Evolutionary conservation across 2,329 filamentous ascomycete species (phyloP).

Genomic region (Colletotrichum simmondsii): DNA sequence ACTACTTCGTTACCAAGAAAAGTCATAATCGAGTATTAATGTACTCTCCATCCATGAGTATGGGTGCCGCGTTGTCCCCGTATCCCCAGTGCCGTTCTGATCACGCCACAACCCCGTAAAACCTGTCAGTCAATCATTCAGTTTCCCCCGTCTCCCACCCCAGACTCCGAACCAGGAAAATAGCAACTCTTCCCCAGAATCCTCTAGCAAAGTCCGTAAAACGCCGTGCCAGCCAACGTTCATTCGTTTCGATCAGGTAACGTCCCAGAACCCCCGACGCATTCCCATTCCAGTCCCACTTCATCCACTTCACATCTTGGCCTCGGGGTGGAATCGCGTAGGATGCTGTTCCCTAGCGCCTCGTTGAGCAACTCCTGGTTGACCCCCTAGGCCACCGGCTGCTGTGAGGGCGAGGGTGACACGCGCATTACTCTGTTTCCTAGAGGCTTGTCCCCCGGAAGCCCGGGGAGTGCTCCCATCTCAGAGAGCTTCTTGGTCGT

Average conservation of each 20-base stretch:
- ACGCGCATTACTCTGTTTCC: constrained; percentile 13
- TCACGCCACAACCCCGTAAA: constrained; percentile 12
- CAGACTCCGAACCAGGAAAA: constrained; percentile 15
- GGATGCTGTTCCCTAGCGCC: neutral
- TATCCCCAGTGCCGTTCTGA: neutral
- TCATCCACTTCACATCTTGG: neutral
- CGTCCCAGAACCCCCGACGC: neutral
- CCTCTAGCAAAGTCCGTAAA: constrained; percentile 16
- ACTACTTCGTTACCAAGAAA: no score
- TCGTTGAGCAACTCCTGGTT: neutral
- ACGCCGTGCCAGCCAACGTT: constrained; percentile 11
- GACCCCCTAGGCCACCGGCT: constrained; percentile 18
- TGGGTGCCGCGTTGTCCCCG: neutral
- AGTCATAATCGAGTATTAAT: constrained; percentile 28
- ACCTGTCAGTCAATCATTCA: neutral
- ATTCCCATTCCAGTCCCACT: constrained; percentile 7
- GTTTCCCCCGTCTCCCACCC: neutral
- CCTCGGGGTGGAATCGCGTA: neutral
- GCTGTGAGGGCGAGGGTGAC: constrained; percentile 16
- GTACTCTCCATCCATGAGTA: constrained; percentile 25
- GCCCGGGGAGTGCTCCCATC: constrained; percentile 12
- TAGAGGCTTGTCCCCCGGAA: constrained; percentile 12
- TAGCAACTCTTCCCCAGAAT: neutral
- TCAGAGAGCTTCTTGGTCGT: constrained; percentile 50
- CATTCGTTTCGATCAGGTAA: neutral